Base-by-base conservation (phyloP, 768 basidiomycete species). In the Filobasidium floriforme region DNA sequence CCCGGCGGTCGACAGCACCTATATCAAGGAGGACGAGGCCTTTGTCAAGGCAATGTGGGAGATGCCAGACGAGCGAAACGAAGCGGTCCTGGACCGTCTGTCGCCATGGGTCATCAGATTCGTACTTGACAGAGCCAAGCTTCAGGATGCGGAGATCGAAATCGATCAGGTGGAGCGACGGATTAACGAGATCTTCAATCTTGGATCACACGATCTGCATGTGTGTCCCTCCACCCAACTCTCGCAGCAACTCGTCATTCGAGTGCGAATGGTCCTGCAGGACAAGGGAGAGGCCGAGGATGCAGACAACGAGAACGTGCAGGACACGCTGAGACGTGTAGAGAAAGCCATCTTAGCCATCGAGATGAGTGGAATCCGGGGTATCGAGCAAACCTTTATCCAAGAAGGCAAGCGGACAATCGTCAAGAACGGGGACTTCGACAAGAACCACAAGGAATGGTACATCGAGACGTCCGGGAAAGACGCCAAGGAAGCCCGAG, bases 1-100 rank as follows among this genome's bases (percentile, higher is more conserved):
- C 76, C 96, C 96, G 0, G 87, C 93, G 74, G 88, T 91, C 19
- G 86, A 83, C 7, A 85, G 88, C 0, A 98, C 96, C 32, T 88
- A 94, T 78, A 96, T 99, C 77, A 92, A 94, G 70, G 96, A 98
- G 71, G 96, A 99, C 78, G 81, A 85, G 26, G 86, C 92, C 26
- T 98, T 99, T 76, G 96, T 99, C 65, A 91, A 96, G 74, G 92
- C 92, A 0, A 97, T 97, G 89, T 99, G 98, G 78, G 94, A 93
- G 63, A 98, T 98, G 76, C 96, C 96, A 7, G 96, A 98, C 72
- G 92, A 97, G 75, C 90, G 93, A 60, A 88, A 94, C 66, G 91
- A 94, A 76, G 83, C 85, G 22, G 94, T 94, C 74, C 81, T 96
- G 1, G 88, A 91, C 70, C 82, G 92, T 0, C 90, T 93, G 76